Conservation (phyloP, 441 rosid species). For the Corymbia calophylla region DNA sequence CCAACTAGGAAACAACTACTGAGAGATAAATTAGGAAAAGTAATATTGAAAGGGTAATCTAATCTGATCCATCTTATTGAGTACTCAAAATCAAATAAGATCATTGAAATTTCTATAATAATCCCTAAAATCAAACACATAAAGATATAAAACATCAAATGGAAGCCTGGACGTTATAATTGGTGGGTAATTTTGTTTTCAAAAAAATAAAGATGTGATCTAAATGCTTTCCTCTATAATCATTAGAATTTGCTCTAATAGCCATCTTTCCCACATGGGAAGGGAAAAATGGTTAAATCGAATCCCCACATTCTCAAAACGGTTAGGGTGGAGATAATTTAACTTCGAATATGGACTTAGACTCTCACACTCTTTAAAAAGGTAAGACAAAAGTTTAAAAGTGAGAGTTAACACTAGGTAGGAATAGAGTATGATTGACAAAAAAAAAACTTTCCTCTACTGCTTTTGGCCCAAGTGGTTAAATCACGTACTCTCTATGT, state of each 20-base stretch:
- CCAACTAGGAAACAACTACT: not conserved
- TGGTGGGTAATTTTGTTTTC: not conserved
- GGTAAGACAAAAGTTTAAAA: no score
- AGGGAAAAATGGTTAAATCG: no score
- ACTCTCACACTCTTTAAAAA: no score
- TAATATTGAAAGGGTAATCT: not conserved
- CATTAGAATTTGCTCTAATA: no score
- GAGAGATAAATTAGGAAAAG: not conserved
- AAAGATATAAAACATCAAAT: not conserved
- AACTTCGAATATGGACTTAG: no score
- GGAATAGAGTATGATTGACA: no score
- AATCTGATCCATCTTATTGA: not conserved
- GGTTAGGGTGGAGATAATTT: no score
- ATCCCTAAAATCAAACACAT: not conserved
- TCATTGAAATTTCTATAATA: not conserved
- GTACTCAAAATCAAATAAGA: not conserved
- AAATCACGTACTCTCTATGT: not conserved
- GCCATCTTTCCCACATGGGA: no score
- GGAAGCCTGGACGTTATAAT: not conserved
- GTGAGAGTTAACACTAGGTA: no score
- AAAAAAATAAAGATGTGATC: not conserved
- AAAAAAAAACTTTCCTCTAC: not conserved
- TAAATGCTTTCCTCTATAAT: not conserved
- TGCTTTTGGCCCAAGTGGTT: not conserved
- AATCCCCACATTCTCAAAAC: no score